phyloP scores from a whole-genome alignment of 176 grass and related monocot genomes.

The Triticum aestivum region IWGSC_CS_RefSeq_v2.1 NC_057808.1:475298481-475298980 shows the following conservation, averaged over 20 bases:
- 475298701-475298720: background rate
- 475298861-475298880: slow-evolving; percentile 37
- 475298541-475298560: too few relatives aligned
- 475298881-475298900: background rate
- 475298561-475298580: too few relatives aligned
- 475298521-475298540: too few relatives aligned
- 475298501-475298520: too few relatives aligned
- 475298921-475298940: slow-evolving; percentile 31
- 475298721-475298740: slow-evolving; percentile 47
- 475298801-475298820: background rate
- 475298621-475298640: too few relatives aligned
- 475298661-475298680: slow-evolving; percentile 58
- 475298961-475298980: slow-evolving; percentile 48
- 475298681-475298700: slow-evolving; percentile 30
- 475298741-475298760: slow-evolving; percentile 53
- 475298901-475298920: slow-evolving; percentile 30
- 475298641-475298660: slow-evolving; percentile 8
- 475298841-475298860: slow-evolving; percentile 47
- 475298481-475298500: too few relatives aligned
- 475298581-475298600: too few relatives aligned
- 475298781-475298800: slow-evolving; percentile 46
- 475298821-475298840: slow-evolving; percentile 30
- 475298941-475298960: slow-evolving; percentile 21
- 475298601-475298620: too few relatives aligned
- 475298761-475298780: background rate